Evolutionary conservation across 2,329 filamentous ascomycete species (phyloP).

Genomic region (Cyphellophora attinorum): DNA sequence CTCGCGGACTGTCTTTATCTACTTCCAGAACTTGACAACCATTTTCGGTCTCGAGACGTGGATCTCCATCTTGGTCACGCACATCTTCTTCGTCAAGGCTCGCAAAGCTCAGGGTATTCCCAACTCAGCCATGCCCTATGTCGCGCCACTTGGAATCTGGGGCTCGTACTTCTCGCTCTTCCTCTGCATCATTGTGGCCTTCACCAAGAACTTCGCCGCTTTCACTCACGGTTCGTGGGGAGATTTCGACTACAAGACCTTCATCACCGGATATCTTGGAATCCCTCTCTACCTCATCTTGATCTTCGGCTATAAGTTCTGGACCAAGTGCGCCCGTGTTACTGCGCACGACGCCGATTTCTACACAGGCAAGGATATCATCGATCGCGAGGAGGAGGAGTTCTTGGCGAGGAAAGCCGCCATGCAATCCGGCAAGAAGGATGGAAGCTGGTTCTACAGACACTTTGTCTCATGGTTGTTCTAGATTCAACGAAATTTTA

Average conservation of each 20-base stretch:
- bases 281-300: conserved; percentile 65
- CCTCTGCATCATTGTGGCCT: conserved; percentile 62
- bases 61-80: conserved; percentile 59
- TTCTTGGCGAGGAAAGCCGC: conserved; percentile 52
- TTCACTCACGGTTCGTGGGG: conserved; percentile 47
- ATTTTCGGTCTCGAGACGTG: conserved; percentile 57
- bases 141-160: conserved; percentile 59
- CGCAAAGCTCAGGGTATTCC: conserved; percentile 52
- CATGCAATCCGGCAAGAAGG: conserved; percentile 25
- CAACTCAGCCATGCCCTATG: conserved; percentile 49
- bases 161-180: conserved; percentile 60
- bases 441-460: conserved; percentile 44
- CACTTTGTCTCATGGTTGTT: conserved; percentile 54
- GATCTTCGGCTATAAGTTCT: conserved; percentile 59
- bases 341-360: conserved; percentile 55
- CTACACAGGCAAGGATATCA: conserved; percentile 62
- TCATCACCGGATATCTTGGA: conserved; percentile 67
- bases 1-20: conserved; percentile 49
- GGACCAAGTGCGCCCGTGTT: conserved; percentile 45
- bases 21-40: conserved; percentile 60
- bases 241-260: conserved; percentile 63
- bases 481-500: too few species aligned
- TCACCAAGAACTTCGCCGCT: conserved; percentile 75
- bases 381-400: conserved; percentile 63
- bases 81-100: conserved; percentile 57